These are phyloP conservation scores for Saccharomycopsis fermentans DNA, from an alignment of 805 yeast species.

Conservation along the genomic window DNA sequence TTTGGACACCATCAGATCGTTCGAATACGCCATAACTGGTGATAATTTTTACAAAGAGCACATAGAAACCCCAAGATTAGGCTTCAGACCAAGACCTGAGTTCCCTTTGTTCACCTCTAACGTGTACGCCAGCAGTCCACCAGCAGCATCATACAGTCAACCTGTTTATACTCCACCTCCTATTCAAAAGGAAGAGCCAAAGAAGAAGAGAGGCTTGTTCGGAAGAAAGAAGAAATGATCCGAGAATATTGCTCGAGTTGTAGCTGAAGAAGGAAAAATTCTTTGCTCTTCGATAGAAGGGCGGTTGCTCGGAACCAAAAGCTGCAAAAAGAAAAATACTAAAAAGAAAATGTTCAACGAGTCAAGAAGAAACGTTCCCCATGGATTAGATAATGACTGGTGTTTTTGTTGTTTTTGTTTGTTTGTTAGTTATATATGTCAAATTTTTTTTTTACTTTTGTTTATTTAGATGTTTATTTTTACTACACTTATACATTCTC, in stretches of 20 bases:
- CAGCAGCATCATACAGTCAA: conserved; percentile 25
- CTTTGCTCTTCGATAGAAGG: too few relatives aligned
- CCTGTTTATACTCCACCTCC: conserved; percentile 50
- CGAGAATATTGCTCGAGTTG: background rate
- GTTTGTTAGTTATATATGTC: background rate
- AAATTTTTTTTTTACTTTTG: background rate
- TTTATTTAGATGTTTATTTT: background rate
- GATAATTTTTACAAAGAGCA: conserved; percentile 72
- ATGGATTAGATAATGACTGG: background rate
- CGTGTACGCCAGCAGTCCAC: conserved; percentile 26
- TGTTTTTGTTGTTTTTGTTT: background rate
- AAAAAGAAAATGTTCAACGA: background rate
- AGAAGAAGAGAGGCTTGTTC: conserved; percentile 75
- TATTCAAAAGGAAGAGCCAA: conserved; percentile 31
- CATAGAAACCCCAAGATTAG: conserved; percentile 66
- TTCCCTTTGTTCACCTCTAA: conserved; percentile 46
- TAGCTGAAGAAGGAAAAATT: too few relatives aligned
- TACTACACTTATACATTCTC: background rate
- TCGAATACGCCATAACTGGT: conserved; percentile 91
- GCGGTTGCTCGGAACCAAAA: too few relatives aligned
- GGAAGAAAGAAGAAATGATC: conserved; percentile 50
- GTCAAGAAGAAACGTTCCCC: background rate
- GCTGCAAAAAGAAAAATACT: background rate
- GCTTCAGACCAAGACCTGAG: conserved; percentile 77
- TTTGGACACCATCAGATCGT: conserved; percentile 85